Base-by-base conservation (phyloP, 441 rosid genomes). In the Rhodomyrtus psidioides region DNA sequence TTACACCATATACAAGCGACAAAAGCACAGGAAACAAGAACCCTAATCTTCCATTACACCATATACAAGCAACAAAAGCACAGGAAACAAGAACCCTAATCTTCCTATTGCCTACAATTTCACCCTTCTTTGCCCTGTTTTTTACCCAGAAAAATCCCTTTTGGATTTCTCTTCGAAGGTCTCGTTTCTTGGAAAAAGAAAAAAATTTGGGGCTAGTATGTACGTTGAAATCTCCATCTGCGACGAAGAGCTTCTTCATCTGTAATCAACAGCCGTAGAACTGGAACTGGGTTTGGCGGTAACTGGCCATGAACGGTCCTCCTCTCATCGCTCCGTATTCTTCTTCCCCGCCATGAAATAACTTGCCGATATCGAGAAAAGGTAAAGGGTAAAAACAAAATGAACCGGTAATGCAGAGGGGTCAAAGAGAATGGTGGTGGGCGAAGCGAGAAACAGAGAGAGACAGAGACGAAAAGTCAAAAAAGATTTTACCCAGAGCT, bases 401-500 rank as follows among this genome's bases (percentile, higher is more conserved):
- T 12, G 55, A 2, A 16, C 54, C 21, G 39, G 28, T 21, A 26
- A 51, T 53, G 70, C 27, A 26, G 75, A 26, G 34, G 75, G 75
- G 26, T 51, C 51, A 15, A 27, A 23, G 53, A 12, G 27, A 8
- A 28, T 2, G 46, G 39, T 2, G 19, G 46, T 26, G 30, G 26
- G 5, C 6, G 79, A 17, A 30, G 75, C 44, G 44, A 17, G n/a
- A 56, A 9, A 56, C 39, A 0, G 70, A 65, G 46, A 34, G 46
- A 34, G 7, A 57, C 16, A 10, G n/a, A 34, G 27, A 76, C 55
- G 12, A 26, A 1, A 81, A 46, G 30, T 44, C n/a, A 30, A 83
- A 84, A 51, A 26, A 54, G n/a, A 51, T 9, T 46, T 70, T 92
- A 96, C 99, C 97, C 97, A 94, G 83, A 87, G 89, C 14, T 44